Conservation (phyloP, 2,329 filamentous ascomycete species). For the Lasiodiplodia sp. region DNA sequence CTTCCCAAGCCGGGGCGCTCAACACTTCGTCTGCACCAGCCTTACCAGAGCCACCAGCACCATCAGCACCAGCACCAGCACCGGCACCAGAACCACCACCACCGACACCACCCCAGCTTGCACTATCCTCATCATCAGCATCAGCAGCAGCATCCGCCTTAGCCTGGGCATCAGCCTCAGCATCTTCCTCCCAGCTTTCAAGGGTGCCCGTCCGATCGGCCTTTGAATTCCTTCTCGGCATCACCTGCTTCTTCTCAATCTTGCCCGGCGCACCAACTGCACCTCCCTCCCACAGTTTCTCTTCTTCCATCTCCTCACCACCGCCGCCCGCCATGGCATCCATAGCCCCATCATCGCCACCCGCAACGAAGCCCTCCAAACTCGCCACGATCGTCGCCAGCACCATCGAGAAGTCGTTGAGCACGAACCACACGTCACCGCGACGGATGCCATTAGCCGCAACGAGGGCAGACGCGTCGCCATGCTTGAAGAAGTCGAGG, state of each 20-base stretch:
- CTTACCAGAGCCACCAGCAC: constrained; percentile 39
- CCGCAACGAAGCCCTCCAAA: constrained; percentile 62
- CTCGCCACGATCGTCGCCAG: constrained; percentile 76
- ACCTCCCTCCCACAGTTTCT: constrained; percentile 58
- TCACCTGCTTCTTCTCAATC: constrained; percentile 34
- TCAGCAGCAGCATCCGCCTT: constrained; percentile 31
- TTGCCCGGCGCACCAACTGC: constrained; percentile 48
- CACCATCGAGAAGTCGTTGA: constrained; percentile 71
- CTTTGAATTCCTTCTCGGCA: constrained; percentile 43
- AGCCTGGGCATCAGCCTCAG: constrained; percentile 35
- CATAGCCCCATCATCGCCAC: constrained; percentile 57
- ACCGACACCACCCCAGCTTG: constrained; percentile 50
- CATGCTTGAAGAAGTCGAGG: constrained; percentile 80
- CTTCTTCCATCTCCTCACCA: constrained; percentile 15
- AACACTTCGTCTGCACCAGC: neutral
- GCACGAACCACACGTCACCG: constrained; percentile 74
- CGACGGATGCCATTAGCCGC: constrained; percentile 70
- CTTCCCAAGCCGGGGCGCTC: constrained; percentile 48
- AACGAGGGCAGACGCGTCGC: constrained; percentile 66
- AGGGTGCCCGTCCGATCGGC: constrained; percentile 42
- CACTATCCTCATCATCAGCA: constrained; percentile 25
- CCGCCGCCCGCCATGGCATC: constrained; percentile 56
- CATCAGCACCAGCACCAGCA: constrained; percentile 37
- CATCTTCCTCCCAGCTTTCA: constrained; percentile 45
- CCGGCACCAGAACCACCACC: constrained; percentile 39